Evolutionary conservation across 257 asterid genomes (phyloP), one percentile per base, ranked within the genome.

Genomic region (Mentha longifolia): DNA sequence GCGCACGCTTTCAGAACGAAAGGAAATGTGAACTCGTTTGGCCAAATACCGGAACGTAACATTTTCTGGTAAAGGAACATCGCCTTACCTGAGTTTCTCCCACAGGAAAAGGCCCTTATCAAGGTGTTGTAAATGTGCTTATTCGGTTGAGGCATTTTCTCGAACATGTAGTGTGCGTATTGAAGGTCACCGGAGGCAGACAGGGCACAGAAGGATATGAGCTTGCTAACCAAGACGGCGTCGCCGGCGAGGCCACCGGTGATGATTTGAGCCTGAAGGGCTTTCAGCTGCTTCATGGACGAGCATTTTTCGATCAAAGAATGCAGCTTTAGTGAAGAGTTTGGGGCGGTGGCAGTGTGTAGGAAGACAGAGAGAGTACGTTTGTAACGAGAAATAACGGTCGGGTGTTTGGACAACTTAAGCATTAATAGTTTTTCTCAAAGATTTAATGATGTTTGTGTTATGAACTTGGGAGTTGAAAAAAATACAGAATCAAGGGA

Each of bases 1-100:
- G 91, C 80, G 64, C 98, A 93, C 33, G 95, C 89, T 31, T 90
- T 91, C 25, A 89, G 82, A 6, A 84, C 55, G 58, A 85, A 93
- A 41, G 97, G 95, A 62, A 88, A 89, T 1, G 96, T 91, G 37
- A 83, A 84, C 59, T 84, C 78, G 77, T 91, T 87, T 0, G 96
- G 94, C 7, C 30, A 72, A 46, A 83, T 74, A 58, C 76, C 72
- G 9, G 52, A 62, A 52, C 30, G 35, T 51, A 74, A 62, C 79
- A 83, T 77, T 37, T 66, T 72, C 46, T 61, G 37, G 79, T 74
- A 91, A 35, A 68, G 89, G 51, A 15, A 77, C 25, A 65, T 69
- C 56, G 83, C 81, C 65, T 59, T 70, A 11, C 45, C 57, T 7
- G 97, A 76, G 70, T 72, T 60, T 17, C 78, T 17, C 30, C 74